These are phyloP conservation scores for Suhomyces atakaporum DNA, from an alignment of 1,139 yeast species.

Conservation along the genomic window DNA sequence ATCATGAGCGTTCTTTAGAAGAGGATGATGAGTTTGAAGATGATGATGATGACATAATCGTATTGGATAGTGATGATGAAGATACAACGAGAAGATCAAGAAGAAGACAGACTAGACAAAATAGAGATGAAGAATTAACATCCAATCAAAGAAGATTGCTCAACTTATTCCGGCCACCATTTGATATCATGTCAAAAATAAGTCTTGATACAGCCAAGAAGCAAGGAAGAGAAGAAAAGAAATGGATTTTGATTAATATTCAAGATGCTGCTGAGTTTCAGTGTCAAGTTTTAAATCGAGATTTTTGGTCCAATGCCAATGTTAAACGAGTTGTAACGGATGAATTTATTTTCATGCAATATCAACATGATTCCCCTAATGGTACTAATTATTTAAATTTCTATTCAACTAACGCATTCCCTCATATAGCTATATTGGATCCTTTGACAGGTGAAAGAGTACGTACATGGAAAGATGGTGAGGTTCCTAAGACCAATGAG, in stretches of 20 bases:
- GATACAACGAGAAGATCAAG: constrained; percentile 21
- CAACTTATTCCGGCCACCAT: constrained; percentile 86
- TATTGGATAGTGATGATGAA: constrained; percentile 36
- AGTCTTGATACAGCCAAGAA: constrained; percentile 72
- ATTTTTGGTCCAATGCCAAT: constrained; percentile 79
- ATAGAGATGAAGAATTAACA: constrained; percentile 42
- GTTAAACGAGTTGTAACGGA: constrained; percentile 66
- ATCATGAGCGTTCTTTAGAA: constrained; percentile 21
- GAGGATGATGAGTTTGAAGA: constrained; percentile 22
- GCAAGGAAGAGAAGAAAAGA: constrained; percentile 61
- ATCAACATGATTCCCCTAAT: constrained; percentile 71
- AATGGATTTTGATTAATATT: constrained; percentile 86
- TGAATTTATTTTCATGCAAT: constrained; percentile 79
- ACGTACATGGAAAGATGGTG: constrained; percentile 63
- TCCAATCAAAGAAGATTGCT: constrained; percentile 76
- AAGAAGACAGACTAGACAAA: constrained; percentile 32
- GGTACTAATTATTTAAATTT: constrained; percentile 72
- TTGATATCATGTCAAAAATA: constrained; percentile 72
- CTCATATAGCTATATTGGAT: constrained; percentile 90
- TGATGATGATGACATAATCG: constrained; percentile 27
- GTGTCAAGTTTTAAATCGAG: constrained; percentile 89
- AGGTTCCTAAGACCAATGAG: constrained; percentile 54
- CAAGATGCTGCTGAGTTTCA: constrained; percentile 84
- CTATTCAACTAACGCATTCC: constrained; percentile 66
- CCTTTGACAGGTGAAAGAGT: constrained; percentile 94